These are phyloP conservation scores for Fusarium napiforme DNA, from an alignment of 2,329 filamentous ascomycete genomes.

Conservation along the genomic window DNA sequence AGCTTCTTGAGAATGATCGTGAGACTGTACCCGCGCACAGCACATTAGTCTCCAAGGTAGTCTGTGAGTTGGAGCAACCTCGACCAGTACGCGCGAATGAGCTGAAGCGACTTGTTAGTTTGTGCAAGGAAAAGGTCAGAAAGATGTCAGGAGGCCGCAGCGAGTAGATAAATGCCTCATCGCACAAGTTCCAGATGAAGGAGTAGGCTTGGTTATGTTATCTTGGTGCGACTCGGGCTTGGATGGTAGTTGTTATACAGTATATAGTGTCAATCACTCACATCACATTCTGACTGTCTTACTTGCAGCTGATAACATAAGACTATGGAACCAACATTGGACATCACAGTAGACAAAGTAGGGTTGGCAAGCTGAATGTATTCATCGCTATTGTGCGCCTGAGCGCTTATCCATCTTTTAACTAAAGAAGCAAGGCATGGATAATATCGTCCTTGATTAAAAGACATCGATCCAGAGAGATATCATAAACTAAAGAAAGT, in stretches of 20 bases:
- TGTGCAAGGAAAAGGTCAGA: constrained; percentile 44
- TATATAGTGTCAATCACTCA: constrained; percentile 17
- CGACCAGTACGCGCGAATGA: constrained; percentile 47
- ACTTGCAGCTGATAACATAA: not conserved
- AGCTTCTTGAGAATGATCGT: constrained; percentile 9
- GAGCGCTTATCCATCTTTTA: constrained; percentile 23
- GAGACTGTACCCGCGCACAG: constrained; percentile 31
- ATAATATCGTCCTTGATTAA: not conserved
- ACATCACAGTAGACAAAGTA: not conserved
- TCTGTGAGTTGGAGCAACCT: constrained; percentile 48
- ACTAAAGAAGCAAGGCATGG: constrained; percentile 7
- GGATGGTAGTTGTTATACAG: constrained; percentile 22
- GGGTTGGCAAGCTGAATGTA: not conserved
- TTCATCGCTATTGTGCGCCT: constrained; percentile 15
- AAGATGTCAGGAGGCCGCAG: constrained; percentile 34
- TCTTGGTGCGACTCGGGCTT: constrained; percentile 18
- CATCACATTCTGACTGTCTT: not conserved
- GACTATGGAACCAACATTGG: not conserved
- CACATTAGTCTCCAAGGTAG: constrained; percentile 42
- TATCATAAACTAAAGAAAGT: constrained; percentile 1
- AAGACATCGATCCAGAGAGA: not conserved
- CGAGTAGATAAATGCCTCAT: constrained; percentile 19
- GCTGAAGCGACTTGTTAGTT: constrained; percentile 45
- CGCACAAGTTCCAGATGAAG: not conserved
- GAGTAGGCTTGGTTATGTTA: constrained; percentile 6